Base-by-base conservation (phyloP, 306 rosid species). In the Begonia loranthoides region DNA sequence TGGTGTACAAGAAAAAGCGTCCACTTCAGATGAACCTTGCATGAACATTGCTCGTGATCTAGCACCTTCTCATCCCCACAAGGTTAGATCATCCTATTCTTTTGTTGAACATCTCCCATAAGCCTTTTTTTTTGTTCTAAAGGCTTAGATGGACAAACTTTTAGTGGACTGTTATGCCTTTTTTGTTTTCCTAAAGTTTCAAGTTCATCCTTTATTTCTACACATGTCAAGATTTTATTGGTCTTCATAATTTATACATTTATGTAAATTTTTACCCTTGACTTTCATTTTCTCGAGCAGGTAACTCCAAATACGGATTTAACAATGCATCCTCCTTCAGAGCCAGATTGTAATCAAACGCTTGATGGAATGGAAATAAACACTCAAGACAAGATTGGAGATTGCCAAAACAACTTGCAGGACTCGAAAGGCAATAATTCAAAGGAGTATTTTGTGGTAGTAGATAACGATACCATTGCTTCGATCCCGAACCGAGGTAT, bases 401-500 rank as follows among this genome's bases (percentile, higher is more conserved):
- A 28, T 28, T 28, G 8, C 36, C 4, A 28, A 28, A 7, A 28
- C 36, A 28, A 28, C 36, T 28, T 28, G 36, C 36, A 58, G 38
- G 69, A 71, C 66, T 59, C 70, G 38, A 66, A 49, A 49, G 15
- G 19, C 40, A 75, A 68, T 24, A 41, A 49, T 62, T 43, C 17
- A 11, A 63, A 52, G 0, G 63, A 63, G 55, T 41, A 39, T 39
- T 56, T 52, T 57, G 58, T 84, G 36, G 60, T 62, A 17, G 44
- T 66, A 38, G 75, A 68, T 55, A 70, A 68, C 72, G 64, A 61
- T 50, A 52, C 68, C 41, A 15, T 47, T 49, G 15, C 59, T 60
- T 64, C 62, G 41, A 57, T 78, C 52, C 53, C 58, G 4, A 75
- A 62, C 78, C 84, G 60, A 76, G 95, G 97, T 89, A 81, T 52